Percentiles rank a stretch among this genome's conserved stretches.
These are phyloP conservation scores for Pseudotulostoma volvatum DNA, from an alignment of 495 filamentous ascomycete genomes.

Conservation along the genomic window DNA sequence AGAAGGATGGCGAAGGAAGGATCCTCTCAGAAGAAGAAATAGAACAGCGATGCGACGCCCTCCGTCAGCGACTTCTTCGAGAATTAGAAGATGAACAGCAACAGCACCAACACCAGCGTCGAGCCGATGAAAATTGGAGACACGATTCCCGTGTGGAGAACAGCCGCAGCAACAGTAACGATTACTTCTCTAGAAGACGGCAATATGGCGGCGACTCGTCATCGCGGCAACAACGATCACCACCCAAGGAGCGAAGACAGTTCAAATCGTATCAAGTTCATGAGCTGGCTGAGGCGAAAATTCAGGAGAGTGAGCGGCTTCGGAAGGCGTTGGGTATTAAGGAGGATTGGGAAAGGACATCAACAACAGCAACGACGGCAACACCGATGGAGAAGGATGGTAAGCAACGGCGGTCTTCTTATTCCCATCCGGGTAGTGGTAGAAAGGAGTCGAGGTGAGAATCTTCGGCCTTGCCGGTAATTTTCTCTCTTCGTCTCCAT, in stretches of 20 bases:
- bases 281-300: constrained; percentile 90
- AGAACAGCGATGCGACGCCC: constrained; percentile 20
- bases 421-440: no score
- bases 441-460: no score
- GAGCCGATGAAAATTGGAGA: not conserved
- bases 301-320: constrained; percentile 82
- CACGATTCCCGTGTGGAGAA: not conserved
- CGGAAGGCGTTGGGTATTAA: constrained; percentile 77
- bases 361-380: not conserved
- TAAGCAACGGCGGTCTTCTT: no score
- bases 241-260: constrained; percentile 25
- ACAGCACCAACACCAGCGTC: not conserved
- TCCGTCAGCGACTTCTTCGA: constrained; percentile 14
- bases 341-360: constrained; percentile 67
- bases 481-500: no score
- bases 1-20: constrained; percentile 60
- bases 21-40: constrained; percentile 22
- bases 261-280: constrained; percentile 91
- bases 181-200: constrained; percentile 1
- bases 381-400: not conserved
- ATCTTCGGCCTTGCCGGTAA: no score
- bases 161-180: not conserved
- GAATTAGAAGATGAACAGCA: constrained; percentile 17
- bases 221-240: not conserved
- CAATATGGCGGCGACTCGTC: constrained; percentile 1